Conservation (phyloP, 1,284 basidiomycete genomes). For the Microbotryum violaceum region DNA sequence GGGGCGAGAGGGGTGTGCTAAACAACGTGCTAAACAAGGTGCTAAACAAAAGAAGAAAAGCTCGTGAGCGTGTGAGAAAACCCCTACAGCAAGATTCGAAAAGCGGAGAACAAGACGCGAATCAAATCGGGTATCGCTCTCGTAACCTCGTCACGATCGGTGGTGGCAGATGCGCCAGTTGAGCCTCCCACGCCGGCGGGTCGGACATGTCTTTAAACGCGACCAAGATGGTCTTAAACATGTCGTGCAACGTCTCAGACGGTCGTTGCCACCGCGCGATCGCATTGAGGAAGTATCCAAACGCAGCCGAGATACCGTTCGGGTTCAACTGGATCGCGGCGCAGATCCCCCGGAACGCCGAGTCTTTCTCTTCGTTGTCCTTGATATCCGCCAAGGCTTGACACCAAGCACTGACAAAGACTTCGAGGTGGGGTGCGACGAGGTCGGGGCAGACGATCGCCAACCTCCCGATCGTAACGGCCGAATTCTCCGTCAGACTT, state of each 20-base stretch:
- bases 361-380: slow-evolving; percentile 99
- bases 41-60: too few relatives aligned
- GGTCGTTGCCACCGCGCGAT: slow-evolving; percentile 87
- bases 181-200: slow-evolving; percentile 61
- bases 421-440: slow-evolving; percentile 64
- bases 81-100: too few relatives aligned
- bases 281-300: slow-evolving; percentile 95
- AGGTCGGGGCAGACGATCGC: slow-evolving; percentile 82
- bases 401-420: slow-evolving; percentile 81
- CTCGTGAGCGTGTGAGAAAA: too few relatives aligned
- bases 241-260: slow-evolving; percentile 74
- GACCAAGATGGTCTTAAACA: slow-evolving; percentile 72
- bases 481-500: slow-evolving; percentile 93
- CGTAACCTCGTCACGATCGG: slow-evolving; percentile 68
- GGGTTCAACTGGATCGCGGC: slow-evolving; percentile 92
- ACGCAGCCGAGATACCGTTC: slow-evolving; percentile 75
- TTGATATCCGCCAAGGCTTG: slow-evolving; percentile 95
- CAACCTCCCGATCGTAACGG: slow-evolving; percentile 96
- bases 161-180: slow-evolving; percentile 66
- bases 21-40: too few relatives aligned
- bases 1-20: too few relatives aligned
- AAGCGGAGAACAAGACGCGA: background rate
- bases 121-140: slow-evolving; percentile 64
- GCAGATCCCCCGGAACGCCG: slow-evolving; percentile 96
- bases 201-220: slow-evolving; percentile 80